Evolutionary conservation across 2,329 filamentous ascomycete genomes (phyloP), one percentile per base, ranked within the genome.

Genomic region (Ophiosphaerella korrae): DNA sequence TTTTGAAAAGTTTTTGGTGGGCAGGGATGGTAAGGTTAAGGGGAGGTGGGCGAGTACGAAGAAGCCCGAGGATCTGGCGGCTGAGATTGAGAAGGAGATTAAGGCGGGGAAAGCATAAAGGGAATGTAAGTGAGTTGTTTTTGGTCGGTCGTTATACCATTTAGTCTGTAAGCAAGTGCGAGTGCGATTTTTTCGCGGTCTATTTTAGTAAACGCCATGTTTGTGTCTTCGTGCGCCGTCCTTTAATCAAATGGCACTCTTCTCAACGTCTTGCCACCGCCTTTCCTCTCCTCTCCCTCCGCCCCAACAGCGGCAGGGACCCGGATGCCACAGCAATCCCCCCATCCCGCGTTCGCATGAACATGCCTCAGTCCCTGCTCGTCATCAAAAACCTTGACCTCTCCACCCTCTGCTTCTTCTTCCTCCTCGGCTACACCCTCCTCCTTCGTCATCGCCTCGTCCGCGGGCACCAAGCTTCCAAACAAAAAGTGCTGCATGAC

Each of bases 401-500:
- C 80, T 71, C 74, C 55, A 3, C 63, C 74, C 45, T 81, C 80
- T 78, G 53, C 58, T 11, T 72, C 72, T 33, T 75, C 73, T 9
- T 71, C 73, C 29, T 72, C 74, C 39, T 75, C 77, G 8, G 79
- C 76, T 11, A 77, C 81, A 2, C 74, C 75, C 21, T 82, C 80
- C 1, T 75, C 75, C 40, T 84, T 81, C 40, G 79, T 82, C 94
- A 99, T 97, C 1, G 85, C 90, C 18, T 90, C 84, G 0, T 81
- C 84, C 0, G 93, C 91, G 0, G 90, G 88, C 1, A 99, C 81
- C 43, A 99, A 75, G 7, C 86, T 88, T 1, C 94, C 94, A 68
- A 99, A 99, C 47, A 99, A 70, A 64, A 99, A 99, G 73, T 99
- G 95, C 76, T 99, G 94, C 92, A 97, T 97, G 37, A 99, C 93